Evolutionary conservation across 1,284 basidiomycete genomes (phyloP).

Genomic region (Ceratobasidium sp.): DNA sequence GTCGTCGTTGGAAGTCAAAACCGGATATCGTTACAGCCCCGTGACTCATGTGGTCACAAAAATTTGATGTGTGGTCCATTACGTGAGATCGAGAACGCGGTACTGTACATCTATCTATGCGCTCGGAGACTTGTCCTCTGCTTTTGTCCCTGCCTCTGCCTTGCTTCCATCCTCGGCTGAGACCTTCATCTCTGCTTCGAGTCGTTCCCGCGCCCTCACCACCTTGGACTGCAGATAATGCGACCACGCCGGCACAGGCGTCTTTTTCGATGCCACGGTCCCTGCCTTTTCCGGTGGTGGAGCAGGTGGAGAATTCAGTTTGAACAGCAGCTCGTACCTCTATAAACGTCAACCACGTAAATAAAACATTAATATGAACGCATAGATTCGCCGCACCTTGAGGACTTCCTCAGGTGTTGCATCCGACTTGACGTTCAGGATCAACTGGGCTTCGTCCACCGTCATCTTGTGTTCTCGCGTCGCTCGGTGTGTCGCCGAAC

Average conservation of each 20-base stretch:
- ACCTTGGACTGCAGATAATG: constrained; percentile 98
- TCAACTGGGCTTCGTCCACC: constrained; percentile 92
- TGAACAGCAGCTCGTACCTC: constrained; percentile 94
- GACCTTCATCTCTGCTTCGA: constrained; percentile 80
- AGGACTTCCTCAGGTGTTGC: constrained; percentile 72
- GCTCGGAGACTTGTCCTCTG: constrained; percentile 1
- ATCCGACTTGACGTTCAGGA: constrained; percentile 88
- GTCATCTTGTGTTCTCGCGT: constrained; percentile 92
- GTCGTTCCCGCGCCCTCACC: constrained; percentile 89
- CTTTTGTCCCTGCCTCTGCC: constrained; percentile 2
- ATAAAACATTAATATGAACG: neutral
- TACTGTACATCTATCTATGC: constrained; percentile 37
- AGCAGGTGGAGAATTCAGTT: constrained; percentile 77
- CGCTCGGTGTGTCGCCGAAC: constrained; percentile 74
- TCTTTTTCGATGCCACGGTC: constrained; percentile 45
- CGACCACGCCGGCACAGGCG: constrained; percentile 62
- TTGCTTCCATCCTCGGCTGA: constrained; percentile 48
- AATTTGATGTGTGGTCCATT: constrained; percentile 32
- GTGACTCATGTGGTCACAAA: constrained; percentile 18
- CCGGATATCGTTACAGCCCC: constrained; percentile 12
- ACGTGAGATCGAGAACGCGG: constrained; percentile 15
- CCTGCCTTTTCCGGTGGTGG: constrained; percentile 56
- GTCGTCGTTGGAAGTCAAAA: constrained; percentile 26
- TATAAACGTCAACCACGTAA: constrained; percentile 49
- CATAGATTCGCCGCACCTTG: constrained; percentile 63